Evolutionary conservation across 768 basidiomycete genomes (phyloP).

Genomic region (Rhizopogon rudus): DNA sequence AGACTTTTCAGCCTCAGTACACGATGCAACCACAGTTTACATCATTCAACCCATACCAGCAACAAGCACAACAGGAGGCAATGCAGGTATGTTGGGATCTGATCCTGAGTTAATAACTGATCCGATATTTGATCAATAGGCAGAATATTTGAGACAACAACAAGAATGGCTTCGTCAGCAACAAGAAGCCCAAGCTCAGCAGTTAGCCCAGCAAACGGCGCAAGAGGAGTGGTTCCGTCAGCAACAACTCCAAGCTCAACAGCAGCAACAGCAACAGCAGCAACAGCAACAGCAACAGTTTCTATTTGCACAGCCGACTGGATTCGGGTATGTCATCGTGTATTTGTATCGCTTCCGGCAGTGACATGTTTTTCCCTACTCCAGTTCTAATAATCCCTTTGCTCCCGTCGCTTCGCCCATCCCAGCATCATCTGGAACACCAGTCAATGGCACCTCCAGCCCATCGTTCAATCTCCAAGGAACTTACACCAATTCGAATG

Average conservation of each 20-base stretch:
- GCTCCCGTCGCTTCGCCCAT: conserved; percentile 40
- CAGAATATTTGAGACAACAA: conserved; percentile 42
- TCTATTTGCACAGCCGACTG: conserved; percentile 58
- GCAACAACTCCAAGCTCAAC: conserved; percentile 45
- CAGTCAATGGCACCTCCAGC: conserved; percentile 24
- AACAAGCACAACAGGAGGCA: conserved; percentile 87
- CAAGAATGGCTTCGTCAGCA: conserved; percentile 74
- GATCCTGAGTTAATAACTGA: too few species aligned
- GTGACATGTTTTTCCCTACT: conserved; percentile 20
- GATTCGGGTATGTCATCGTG: conserved; percentile 54
- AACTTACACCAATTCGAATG: conserved; percentile 50
- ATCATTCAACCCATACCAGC: conserved; percentile 90
- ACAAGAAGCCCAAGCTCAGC: conserved; percentile 38
- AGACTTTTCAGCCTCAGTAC: conserved; percentile 73
- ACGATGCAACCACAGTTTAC: conserved; percentile 80
- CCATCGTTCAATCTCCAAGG: conserved; percentile 67
- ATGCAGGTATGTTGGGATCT: conserved; percentile 44
- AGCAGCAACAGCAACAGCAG: conserved; percentile 35
- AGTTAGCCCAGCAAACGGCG: conserved; percentile 11
- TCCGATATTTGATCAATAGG: conserved; percentile 20
- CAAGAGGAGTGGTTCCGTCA: conserved; percentile 60
- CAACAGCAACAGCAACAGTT: conserved; percentile 36
- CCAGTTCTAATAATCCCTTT: conserved; percentile 94
- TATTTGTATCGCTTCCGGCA: neutral
- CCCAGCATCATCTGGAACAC: conserved; percentile 27